phyloP scores from a whole-genome alignment of 345 rosid species.

The Eucalyptus cloeziana region DNA sequence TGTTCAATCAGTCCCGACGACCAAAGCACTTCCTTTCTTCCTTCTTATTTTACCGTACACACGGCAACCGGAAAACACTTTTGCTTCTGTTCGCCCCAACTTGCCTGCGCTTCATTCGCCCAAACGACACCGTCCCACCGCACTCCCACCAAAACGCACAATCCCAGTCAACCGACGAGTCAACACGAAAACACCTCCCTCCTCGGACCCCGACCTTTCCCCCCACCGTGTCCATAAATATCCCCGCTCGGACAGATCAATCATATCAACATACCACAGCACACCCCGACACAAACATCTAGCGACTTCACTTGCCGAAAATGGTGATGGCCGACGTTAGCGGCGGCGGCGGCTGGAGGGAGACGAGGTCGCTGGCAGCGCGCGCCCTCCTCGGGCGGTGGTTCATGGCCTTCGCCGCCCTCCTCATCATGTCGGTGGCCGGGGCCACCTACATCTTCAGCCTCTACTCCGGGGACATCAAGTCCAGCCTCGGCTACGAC shows the following conservation, averaged over 20 bases:
- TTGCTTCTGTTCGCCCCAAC: not conserved
- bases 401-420: conserved; percentile 22
- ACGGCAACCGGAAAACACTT: not conserved
- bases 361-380: not conserved
- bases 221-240: not conserved
- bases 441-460: conserved; percentile 27
- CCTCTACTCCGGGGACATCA: conserved; percentile 17
- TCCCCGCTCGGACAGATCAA: fast-evolving
- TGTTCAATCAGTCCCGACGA: not conserved
- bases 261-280: not conserved
- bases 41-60: not conserved
- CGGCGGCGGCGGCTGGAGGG: not conserved
- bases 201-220: not conserved
- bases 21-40: not conserved
- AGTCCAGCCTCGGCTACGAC: conserved; percentile 15
- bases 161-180: not conserved
- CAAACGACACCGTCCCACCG: not conserved
- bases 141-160: not conserved
- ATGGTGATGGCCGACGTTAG: not conserved
- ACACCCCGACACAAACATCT: not conserved
- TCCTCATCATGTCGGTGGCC: conserved; percentile 15
- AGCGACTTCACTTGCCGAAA: not conserved
- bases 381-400: conserved; percentile 9
- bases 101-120: not conserved
- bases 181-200: not conserved